A percentile compares a stretch with the other conserved stretches of the same genome.
Conservation (phyloP, 805 yeast species). For the Ogataea thermomethanolica region DNA sequence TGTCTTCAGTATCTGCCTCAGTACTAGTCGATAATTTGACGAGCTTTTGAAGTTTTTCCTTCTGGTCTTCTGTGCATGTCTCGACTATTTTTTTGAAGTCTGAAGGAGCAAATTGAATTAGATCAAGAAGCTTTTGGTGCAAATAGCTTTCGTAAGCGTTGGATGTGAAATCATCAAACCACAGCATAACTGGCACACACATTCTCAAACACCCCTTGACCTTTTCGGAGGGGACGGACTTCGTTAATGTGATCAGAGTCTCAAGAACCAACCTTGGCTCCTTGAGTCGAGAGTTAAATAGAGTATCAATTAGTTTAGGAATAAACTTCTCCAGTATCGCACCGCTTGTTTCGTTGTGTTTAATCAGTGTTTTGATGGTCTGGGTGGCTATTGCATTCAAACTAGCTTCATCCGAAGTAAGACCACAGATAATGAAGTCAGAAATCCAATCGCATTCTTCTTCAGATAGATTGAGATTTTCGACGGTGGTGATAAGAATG, state of each 20-base stretch:
- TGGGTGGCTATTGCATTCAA: slow-evolving; percentile 46
- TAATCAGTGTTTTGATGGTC: slow-evolving; percentile 57
- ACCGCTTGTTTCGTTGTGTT: slow-evolving; percentile 32
- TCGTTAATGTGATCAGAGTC: slow-evolving; percentile 44
- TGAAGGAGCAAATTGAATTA: slow-evolving; percentile 43
- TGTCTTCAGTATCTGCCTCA: slow-evolving; percentile 10
- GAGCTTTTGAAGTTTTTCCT: slow-evolving; percentile 39
- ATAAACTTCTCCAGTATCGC: slow-evolving; percentile 42
- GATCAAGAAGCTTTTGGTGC: slow-evolving; percentile 44
- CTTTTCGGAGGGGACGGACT: slow-evolving; percentile 33
- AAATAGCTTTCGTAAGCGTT: slow-evolving; percentile 35
- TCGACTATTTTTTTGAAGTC: slow-evolving; percentile 48
- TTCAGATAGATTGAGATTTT: slow-evolving; percentile 30
- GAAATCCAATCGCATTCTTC: slow-evolving; percentile 38
- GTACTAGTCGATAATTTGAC: slow-evolving; percentile 32
- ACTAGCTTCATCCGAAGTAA: slow-evolving; percentile 34
- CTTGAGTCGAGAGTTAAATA: slow-evolving; percentile 14
- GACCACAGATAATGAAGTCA: slow-evolving; percentile 33
- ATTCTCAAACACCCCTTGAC: slow-evolving; percentile 30
- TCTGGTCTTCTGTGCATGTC: slow-evolving; percentile 39
- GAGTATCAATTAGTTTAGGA: slow-evolving; percentile 38
- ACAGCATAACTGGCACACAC: slow-evolving; percentile 29
- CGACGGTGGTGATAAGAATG: slow-evolving; percentile 42
- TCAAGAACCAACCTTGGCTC: slow-evolving; percentile 46
- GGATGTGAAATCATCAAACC: slow-evolving; percentile 27